These are phyloP conservation scores for Metarhizium anisopliae DNA, from an alignment of 2,329 filamentous ascomycete genomes.

Conservation along the genomic window DNA sequence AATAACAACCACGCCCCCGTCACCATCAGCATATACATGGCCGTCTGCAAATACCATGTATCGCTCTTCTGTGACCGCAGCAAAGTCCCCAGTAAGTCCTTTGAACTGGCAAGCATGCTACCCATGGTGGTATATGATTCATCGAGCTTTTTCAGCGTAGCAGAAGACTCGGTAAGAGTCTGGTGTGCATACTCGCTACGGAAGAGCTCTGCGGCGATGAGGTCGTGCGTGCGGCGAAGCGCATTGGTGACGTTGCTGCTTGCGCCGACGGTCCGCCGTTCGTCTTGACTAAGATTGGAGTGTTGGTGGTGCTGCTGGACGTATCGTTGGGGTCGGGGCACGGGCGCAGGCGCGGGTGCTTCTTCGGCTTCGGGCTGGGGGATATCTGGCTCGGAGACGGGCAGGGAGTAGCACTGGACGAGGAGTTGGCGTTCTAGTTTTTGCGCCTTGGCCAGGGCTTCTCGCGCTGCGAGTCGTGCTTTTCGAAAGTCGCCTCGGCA, in stretches of 20 bases:
- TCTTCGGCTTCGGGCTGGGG: constrained; percentile 12
- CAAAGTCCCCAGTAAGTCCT: constrained; percentile 67
- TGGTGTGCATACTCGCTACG: constrained; percentile 85
- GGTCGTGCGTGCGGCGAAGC: constrained; percentile 73
- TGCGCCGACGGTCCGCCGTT: constrained; percentile 65
- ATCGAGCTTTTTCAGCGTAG: constrained; percentile 69
- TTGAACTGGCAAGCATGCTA: constrained; percentile 63
- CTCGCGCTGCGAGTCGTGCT: constrained; percentile 72
- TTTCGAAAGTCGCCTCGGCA: constrained; percentile 64
- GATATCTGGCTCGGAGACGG: constrained; percentile 24
- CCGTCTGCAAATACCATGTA: constrained; percentile 92
- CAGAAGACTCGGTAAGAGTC: constrained; percentile 75
- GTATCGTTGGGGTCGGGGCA: constrained; percentile 14
- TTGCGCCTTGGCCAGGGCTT: constrained; percentile 63
- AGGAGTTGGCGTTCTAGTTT: constrained; percentile 69
- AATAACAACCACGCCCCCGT: constrained; percentile 85
- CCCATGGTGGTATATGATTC: constrained; percentile 77
- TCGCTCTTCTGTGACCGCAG: constrained; percentile 88
- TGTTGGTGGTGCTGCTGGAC: constrained; percentile 24
- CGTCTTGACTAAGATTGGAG: constrained; percentile 46
- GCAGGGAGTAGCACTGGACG: constrained; percentile 53
- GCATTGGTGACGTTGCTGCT: constrained; percentile 78
- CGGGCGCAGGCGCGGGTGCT: constrained; percentile 8
- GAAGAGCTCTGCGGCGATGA: constrained; percentile 77
- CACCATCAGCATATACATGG: constrained; percentile 69